Base-by-base conservation (phyloP, 495 filamentous ascomycete species). In the Podospora comata region DNA sequence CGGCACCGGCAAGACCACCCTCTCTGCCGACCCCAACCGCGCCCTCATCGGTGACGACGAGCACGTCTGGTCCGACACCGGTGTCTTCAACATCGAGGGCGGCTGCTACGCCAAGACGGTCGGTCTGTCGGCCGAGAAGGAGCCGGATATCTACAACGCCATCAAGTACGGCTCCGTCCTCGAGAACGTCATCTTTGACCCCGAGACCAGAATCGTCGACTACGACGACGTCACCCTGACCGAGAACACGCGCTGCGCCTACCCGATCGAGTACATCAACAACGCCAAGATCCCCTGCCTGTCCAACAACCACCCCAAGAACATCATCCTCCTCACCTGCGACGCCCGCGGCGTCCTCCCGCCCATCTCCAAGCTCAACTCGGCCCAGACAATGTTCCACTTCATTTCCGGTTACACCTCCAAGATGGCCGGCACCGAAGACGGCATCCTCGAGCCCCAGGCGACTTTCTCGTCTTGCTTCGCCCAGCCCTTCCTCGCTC, bases 321-420 rank as follows among this genome's bases (percentile, higher is more conserved):
- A 99, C 88, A 97, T 99, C 84, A 91, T 99, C 74, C 91, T 99
- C 70, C 88, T 99, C 70, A 98, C 96, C 68, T 99, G 95, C 79
- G 95, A 99, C 79, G 95, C 96, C 68, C 91, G 96, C 72, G 95
- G 96, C 83, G 95, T 98, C 9, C 89, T 99, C 34, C 95, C 95
- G 56, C 96, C 96, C 55, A 98, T 99, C 83, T 96, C 93, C 73
- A 99, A 98, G 86, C 90, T 99, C 76, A 90, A 90, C 85, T 87
- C 90, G 73, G 91, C 93, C 75, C 95, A 99, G 83, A 97, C 92
- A 76, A 98, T 99, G 94, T 99, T 97, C 88, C 95, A 99, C 87
- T 99, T 99, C 87, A 99, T 99, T 80, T 95, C 91, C 20, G 95
- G 95, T 75, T 99, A 99, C 86, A 99, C 95, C 66, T 98, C 96